phyloP scores from a whole-genome alignment of 2,329 filamentous ascomycete species.

The Penicillium concentricum region DNA sequence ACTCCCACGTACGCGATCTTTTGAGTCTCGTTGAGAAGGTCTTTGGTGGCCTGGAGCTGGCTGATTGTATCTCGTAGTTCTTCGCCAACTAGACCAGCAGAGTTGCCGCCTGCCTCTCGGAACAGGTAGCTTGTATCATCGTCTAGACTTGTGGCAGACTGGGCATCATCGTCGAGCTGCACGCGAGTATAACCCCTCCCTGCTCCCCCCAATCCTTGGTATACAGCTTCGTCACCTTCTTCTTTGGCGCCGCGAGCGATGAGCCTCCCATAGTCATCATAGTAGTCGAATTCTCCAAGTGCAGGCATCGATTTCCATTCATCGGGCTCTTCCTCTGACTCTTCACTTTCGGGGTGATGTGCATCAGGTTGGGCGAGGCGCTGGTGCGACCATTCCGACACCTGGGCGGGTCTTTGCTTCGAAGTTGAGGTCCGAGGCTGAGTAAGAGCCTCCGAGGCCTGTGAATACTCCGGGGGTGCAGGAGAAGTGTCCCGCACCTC shows the following conservation, averaged over 20 bases:
- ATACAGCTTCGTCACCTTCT: constrained; percentile 68
- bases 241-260: constrained; percentile 76
- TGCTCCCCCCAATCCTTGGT: constrained; percentile 78
- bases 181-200: constrained; percentile 95
- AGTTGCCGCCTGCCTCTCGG: constrained; percentile 67
- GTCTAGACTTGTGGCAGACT: constrained; percentile 93
- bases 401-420: constrained; percentile 30
- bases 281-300: constrained; percentile 88
- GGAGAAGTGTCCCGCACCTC: constrained; percentile 2
- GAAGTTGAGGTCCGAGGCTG: constrained; percentile 17
- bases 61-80: constrained; percentile 80
- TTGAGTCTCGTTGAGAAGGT: constrained; percentile 91
- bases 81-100: constrained; percentile 66
- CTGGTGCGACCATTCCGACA: constrained; percentile 92
- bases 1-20: constrained; percentile 94
- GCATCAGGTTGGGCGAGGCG: constrained; percentile 58
- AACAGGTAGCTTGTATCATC: constrained; percentile 97
- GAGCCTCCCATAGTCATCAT: constrained; percentile 87
- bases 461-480: constrained; percentile 9
- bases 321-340: constrained; percentile 59
- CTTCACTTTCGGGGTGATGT: constrained; percentile 42
- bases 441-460: neutral
- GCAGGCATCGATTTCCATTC: constrained; percentile 94
- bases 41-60: constrained; percentile 94
- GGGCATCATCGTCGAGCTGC: constrained; percentile 89